A percentile compares a stretch with the other conserved stretches of the same genome.
These are phyloP conservation scores for Brasenia schreberi DNA, from an alignment of 164 flowering plant genomes.

Conservation along the genomic window DNA sequence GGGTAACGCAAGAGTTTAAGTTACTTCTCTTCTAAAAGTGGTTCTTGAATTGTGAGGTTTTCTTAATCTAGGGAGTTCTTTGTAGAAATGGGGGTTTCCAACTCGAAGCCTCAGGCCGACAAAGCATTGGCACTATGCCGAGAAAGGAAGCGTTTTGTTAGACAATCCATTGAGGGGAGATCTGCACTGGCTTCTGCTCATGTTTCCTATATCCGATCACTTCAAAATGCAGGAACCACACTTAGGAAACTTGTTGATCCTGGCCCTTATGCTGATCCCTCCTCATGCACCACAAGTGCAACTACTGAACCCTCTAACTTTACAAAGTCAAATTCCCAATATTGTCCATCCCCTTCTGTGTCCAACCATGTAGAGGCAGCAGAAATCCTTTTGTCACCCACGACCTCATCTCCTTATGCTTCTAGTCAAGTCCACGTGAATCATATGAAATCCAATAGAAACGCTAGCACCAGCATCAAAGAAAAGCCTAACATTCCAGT, in stretches of 20 bases:
- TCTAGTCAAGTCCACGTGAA: conserved; percentile 38
- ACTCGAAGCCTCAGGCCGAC: conserved; percentile 75
- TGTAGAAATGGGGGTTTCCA: conserved; percentile 53
- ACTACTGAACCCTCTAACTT: conserved; percentile 61
- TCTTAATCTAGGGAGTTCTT: neutral
- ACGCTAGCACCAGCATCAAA: conserved; percentile 45
- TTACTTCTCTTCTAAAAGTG: neutral
- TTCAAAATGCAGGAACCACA: conserved; percentile 49
- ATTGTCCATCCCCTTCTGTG: conserved; percentile 49
- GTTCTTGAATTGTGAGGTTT: neutral
- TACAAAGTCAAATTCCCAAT: conserved; percentile 55
- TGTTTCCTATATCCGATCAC: conserved; percentile 57
- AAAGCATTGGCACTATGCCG: conserved; percentile 78
- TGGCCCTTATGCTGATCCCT: conserved; percentile 47
- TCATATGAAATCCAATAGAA: conserved; percentile 49
- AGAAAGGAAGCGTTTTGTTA: conserved; percentile 75
- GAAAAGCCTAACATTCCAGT: conserved; percentile 45
- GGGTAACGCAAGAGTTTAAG: neutral
- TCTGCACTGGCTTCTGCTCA: conserved; percentile 77
- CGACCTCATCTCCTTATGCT: conserved; percentile 57
- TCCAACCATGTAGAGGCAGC: conserved; percentile 45
- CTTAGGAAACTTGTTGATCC: conserved; percentile 66
- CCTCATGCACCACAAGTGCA: conserved; percentile 50
- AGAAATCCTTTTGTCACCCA: conserved; percentile 35
- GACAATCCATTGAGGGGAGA: conserved; percentile 81